Percentiles rank a stretch among this genome's conserved stretches.
Conservation (phyloP, 352 stramenopile genomes). For the Elongisporangium anandrum region DNA sequence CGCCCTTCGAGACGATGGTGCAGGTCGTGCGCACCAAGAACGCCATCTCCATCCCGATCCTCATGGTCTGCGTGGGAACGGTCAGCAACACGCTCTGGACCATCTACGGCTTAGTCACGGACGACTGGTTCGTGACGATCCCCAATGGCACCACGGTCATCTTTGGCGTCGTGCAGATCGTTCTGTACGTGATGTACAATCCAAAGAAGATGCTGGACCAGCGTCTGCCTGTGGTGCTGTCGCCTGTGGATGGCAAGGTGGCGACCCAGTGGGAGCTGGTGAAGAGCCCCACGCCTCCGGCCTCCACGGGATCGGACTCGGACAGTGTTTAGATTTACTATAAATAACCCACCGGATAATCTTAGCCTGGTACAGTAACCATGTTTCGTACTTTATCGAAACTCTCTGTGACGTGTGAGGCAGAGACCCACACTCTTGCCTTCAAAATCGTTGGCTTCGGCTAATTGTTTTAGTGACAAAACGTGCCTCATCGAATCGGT, state of each 20-base stretch:
- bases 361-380: too few relatives aligned
- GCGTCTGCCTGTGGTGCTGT: not conserved
- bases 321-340: not conserved
- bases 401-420: too few relatives aligned
- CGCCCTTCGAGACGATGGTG: slow-evolving; percentile 24
- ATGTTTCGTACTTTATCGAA: not conserved
- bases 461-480: not conserved
- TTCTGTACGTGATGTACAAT: slow-evolving; percentile 20
- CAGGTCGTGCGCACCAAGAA: slow-evolving; percentile 17
- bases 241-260: not conserved
- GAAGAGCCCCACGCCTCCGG: not conserved
- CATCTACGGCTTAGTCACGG: slow-evolving; percentile 20
- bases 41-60: slow-evolving; percentile 29
- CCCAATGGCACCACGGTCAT: slow-evolving; percentile 17
- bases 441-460: not conserved
- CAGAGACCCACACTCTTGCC: too few relatives aligned
- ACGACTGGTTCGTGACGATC: slow-evolving; percentile 28
- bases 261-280: not conserved
- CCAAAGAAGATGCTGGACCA: slow-evolving; percentile 2
- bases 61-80: slow-evolving; percentile 17
- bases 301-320: not conserved
- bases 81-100: slow-evolving; percentile 34
- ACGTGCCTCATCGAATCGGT: not conserved
- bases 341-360: too few relatives aligned
- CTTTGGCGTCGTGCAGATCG: slow-evolving; percentile 12